Percentiles rank a stretch among this genome's conserved stretches.
phyloP scores from a whole-genome alignment of 1,139 yeast species.

The Blastobotrys capitulatus region DNA sequence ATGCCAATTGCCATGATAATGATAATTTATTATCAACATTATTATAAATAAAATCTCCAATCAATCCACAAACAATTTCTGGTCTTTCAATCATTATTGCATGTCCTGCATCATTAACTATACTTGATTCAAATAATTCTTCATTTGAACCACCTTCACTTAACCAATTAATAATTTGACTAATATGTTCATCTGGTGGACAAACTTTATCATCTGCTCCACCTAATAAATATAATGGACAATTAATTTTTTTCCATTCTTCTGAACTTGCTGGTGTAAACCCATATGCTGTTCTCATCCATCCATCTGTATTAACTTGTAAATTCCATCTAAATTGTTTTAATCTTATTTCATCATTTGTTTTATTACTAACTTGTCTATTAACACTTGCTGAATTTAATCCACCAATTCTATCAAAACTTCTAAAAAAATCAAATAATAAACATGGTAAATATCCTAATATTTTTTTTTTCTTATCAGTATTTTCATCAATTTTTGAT shows the following conservation, averaged over 20 bases:
- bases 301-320: slow-evolving; percentile 51
- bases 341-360: slow-evolving; percentile 39
- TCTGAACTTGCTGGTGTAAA: slow-evolving; percentile 41
- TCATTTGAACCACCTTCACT: slow-evolving; percentile 18
- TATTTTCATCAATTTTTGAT: slow-evolving; percentile 39
- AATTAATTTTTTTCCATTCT: slow-evolving; percentile 37
- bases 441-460: slow-evolving; percentile 41
- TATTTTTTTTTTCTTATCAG: slow-evolving; percentile 19
- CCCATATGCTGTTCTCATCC: slow-evolving; percentile 50
- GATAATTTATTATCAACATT: slow-evolving; percentile 43
- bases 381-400: slow-evolving; percentile 51
- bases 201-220: slow-evolving; percentile 57
- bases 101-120: slow-evolving; percentile 58
- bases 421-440: slow-evolving; percentile 51
- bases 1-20: slow-evolving; percentile 58
- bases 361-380: slow-evolving; percentile 42
- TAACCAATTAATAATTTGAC: slow-evolving; percentile 24
- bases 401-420: slow-evolving; percentile 60
- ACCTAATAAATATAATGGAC: slow-evolving; percentile 47
- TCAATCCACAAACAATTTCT: slow-evolving; percentile 56
- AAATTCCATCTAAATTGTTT: slow-evolving; percentile 69
- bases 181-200: slow-evolving; percentile 37
- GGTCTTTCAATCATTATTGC: slow-evolving; percentile 60
- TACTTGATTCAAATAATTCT: slow-evolving; percentile 21
- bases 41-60: slow-evolving; percentile 51